Percentiles rank a stretch among this genome's conserved stretches.
Conservation (phyloP, 2,329 filamentous ascomycete species). For the Claviceps sp. region DNA sequence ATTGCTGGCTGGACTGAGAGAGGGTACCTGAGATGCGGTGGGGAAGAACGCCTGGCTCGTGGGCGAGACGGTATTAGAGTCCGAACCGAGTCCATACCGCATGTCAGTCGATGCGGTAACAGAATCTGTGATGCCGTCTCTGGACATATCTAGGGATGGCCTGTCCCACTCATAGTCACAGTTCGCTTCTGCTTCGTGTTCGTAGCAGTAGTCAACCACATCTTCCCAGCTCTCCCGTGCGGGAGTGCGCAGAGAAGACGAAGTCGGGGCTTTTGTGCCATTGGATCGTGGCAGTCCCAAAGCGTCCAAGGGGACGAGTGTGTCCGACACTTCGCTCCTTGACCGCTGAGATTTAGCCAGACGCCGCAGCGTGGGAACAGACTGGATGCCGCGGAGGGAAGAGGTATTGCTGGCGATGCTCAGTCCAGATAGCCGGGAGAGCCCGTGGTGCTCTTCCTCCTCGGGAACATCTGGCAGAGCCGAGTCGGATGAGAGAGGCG, state of each 20-base stretch:
- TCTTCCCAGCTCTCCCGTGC: constrained; percentile 48
- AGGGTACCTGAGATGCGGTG: constrained; percentile 29
- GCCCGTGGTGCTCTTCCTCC: constrained; percentile 40
- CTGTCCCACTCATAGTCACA: constrained; percentile 55
- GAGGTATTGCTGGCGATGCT: constrained; percentile 35
- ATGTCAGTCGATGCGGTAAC: constrained; percentile 13
- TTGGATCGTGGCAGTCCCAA: constrained; percentile 12
- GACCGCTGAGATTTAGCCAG: constrained; percentile 26
- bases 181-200: constrained; percentile 53
- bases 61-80: constrained; percentile 7
- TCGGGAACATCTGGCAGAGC: constrained; percentile 47
- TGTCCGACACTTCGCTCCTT: constrained; percentile 38
- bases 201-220: constrained; percentile 58
- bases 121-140: constrained; percentile 11
- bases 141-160: constrained; percentile 33
- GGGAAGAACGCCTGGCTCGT: constrained; percentile 12
- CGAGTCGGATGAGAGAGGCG: constrained; percentile 22
- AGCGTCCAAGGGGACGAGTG: constrained; percentile 32
- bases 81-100: constrained; percentile 13
- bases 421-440: constrained; percentile 24
- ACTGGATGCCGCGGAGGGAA: constrained; percentile 41
- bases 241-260: constrained; percentile 11
- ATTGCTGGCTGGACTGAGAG: constrained; percentile 36
- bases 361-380: constrained; percentile 40
- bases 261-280: constrained; percentile 10